These are phyloP conservation scores for Hanseniaspora pseudoguilliermondii DNA, from an alignment of 805 yeast genomes.

Conservation along the genomic window DNA sequence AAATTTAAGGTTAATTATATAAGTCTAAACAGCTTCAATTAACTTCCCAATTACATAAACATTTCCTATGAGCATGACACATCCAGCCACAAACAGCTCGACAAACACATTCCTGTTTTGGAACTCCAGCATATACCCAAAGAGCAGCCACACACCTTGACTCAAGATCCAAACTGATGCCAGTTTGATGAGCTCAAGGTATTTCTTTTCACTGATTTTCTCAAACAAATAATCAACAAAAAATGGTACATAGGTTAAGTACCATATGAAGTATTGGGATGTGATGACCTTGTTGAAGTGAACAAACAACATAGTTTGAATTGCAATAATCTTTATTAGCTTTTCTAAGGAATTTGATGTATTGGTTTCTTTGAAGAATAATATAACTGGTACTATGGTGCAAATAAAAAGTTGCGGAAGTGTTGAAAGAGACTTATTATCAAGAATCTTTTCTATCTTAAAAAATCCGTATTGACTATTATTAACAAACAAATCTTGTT, in stretches of 20 bases:
- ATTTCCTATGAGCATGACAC: constrained; percentile 50
- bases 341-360: constrained; percentile 22
- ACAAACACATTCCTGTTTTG: constrained; percentile 54
- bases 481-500: neutral
- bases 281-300: constrained; percentile 75
- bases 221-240: constrained; percentile 34
- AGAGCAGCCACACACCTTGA: constrained; percentile 67
- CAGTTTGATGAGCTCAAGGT: constrained; percentile 32
- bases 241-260: constrained; percentile 69
- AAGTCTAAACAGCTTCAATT: constrained; percentile 31
- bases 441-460: constrained; percentile 27
- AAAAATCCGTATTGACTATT: constrained; percentile 6
- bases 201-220: constrained; percentile 17
- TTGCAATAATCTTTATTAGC: constrained; percentile 44
- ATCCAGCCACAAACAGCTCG: constrained; percentile 43
- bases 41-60: constrained; percentile 47
- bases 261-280: constrained; percentile 95
- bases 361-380: constrained; percentile 21
- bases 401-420: constrained; percentile 63
- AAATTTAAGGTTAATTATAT: neutral
- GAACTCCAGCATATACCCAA: constrained; percentile 73
- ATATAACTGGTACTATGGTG: constrained; percentile 40
- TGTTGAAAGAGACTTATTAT: constrained; percentile 46
- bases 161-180: constrained; percentile 47
- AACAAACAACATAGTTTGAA: constrained; percentile 70